Base-by-base conservation (phyloP, 306 rosid species). In the Neltuma alba region DNA sequence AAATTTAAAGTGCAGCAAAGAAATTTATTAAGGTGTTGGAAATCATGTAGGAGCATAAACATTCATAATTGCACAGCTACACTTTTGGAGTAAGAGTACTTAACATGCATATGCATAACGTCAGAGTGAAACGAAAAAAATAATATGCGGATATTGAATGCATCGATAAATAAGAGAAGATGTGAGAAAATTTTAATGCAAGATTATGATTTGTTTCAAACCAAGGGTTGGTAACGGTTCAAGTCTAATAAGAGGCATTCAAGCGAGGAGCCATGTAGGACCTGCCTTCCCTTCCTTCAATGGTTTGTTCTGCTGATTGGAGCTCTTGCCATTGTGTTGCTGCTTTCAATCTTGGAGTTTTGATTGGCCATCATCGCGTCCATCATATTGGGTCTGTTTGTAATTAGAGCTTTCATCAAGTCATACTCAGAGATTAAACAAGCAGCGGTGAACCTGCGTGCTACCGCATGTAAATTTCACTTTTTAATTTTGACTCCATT, bases 211-310 rank as follows among this genome's bases (percentile, higher is more conserved):
- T 52, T 67, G 82, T 71, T 62, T 38, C n/a, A 42, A 70, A 18
- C 68, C 55, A 68, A 27, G 48, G 2, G 5, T 13, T 30, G 52
- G 62, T 47, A 23, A 68, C 30, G 47, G 64, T 79, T 27, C 52
- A 36, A 75, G 66, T n/a, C 50, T 27, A 73, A 15, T 9, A 31
- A n/a, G n/a, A n/a, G 21, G 23, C 25, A 36, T 36, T 44, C 74
- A 83, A 54, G 33, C 3, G 30, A 74, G 42, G 34, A 42, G 20
- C n/a, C n/a, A n/a, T n/a, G 66, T 60, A 15, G 40, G 66, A 34
- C 55, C 34, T 36, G n/a, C n/a, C n/a, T n/a, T n/a, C n/a, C n/a
- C n/a, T n/a, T n/a, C n/a, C n/a, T n/a, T n/a, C n/a, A n/a, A n/a
- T n/a, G n/a, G n/a, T n/a, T n/a, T n/a, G n/a, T n/a, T n/a, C n/a